phyloP scores from a whole-genome alignment of 164 flowering plant species.

The Berberis vulgaris region DNA sequence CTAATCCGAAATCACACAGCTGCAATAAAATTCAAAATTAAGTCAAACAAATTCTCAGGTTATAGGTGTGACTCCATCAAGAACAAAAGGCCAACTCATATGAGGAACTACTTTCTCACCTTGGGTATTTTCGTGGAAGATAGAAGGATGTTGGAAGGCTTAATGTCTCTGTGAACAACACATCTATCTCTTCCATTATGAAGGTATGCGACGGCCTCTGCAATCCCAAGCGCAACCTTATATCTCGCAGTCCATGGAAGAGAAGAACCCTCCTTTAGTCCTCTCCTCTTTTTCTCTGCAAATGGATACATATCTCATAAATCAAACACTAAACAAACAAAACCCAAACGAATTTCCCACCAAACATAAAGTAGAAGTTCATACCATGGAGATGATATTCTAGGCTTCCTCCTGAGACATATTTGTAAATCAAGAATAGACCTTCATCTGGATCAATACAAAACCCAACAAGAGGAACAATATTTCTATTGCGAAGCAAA shows the following conservation, averaged over 20 bases:
- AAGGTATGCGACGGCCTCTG: slow-evolving; percentile 66
- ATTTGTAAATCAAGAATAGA: slow-evolving; percentile 76
- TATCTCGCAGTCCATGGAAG: slow-evolving; percentile 76
- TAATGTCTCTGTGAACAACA: slow-evolving; percentile 89
- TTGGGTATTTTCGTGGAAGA: slow-evolving; percentile 70
- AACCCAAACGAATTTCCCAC: slow-evolving; percentile 1
- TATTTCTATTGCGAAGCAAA: slow-evolving; percentile 53
- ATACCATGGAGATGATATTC: slow-evolving; percentile 83
- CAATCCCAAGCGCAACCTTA: slow-evolving; percentile 78
- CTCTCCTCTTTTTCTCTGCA: slow-evolving; percentile 55
- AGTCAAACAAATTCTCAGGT: neutral
- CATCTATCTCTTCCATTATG: slow-evolving; percentile 80
- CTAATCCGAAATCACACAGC: slow-evolving; percentile 96
- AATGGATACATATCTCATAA: slow-evolving; percentile 9
- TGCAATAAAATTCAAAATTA: slow-evolving; percentile 17
- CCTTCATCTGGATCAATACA: slow-evolving; percentile 83
- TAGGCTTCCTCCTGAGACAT: slow-evolving; percentile 86
- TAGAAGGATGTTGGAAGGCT: slow-evolving; percentile 88
- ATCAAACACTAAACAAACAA: slow-evolving; percentile 9
- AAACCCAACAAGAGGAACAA: slow-evolving; percentile 82
- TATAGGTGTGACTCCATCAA: too few relatives aligned
- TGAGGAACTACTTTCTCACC: slow-evolving; percentile 24
- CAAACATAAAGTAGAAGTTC: slow-evolving; percentile 3
- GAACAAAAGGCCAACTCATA: too few relatives aligned
- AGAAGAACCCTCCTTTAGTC: slow-evolving; percentile 33